Evolutionary conservation across 768 basidiomycete genomes (phyloP), one percentile per base, ranked within the genome.

Genomic region (Leccinum incarnatum): DNA sequence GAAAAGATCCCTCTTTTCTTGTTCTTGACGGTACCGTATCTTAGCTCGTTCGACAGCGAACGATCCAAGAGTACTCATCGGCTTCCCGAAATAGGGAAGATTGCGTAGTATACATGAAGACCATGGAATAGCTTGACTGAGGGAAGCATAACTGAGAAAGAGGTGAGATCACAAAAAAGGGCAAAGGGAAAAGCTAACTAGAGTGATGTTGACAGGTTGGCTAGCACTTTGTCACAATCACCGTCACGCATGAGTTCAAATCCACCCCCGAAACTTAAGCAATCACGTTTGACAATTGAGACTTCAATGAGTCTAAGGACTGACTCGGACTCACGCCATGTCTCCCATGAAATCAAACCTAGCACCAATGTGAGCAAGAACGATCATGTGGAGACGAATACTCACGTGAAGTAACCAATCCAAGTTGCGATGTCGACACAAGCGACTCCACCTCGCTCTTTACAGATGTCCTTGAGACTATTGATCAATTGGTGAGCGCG

Each of bases 201-300:
- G 53, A 75, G 59, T 11, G 69, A 69, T 25, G 55, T 62, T 55
- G 72, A 67, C 57, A 76, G 59, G 17, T 67, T 63, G 21, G 63
- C 45, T 66, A 72, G 69, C 23, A 76, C 55, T 17, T 67, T 69
- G 11, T 70, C 59, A n/a, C 51, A 60, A 56, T 79, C 78, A 6
- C 76, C 67, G 19, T 75, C 68, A 11, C 70, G 70, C 69, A 76
- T 68, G 54, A 76, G 69, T 48, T 77, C 74, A 34, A 74, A 76
- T 8, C 72, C 72, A 7, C 75, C 74, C 6, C 74, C 75, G 47
- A 78, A 78, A 34, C 76, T 79, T 54, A 15, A 37, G 29, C 21
- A 2, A 17, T 12, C 15, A 34, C 21, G 36, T n/a, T 29, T 47
- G 46, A 5, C 15, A 49, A 27, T 50, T 53, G 51, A 60, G 51